A percentile compares a stretch with the other conserved stretches of the same genome.
Conservation (phyloP, 345 rosid genomes). For the Rhizophora mangle region DNA sequence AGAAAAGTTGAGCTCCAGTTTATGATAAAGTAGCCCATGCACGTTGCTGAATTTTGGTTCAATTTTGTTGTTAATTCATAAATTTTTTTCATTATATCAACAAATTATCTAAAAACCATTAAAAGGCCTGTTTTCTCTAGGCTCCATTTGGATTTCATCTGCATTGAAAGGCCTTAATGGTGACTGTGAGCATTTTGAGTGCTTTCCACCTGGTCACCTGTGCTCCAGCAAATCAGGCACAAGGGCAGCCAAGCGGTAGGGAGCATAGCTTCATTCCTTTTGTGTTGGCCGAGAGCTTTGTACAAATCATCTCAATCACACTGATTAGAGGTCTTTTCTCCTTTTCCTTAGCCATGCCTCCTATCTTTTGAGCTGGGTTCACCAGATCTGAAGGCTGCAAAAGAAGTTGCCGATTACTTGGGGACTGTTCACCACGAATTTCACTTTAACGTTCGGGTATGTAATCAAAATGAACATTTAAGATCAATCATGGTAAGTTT, state of each 20-base stretch:
- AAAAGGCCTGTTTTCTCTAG: constrained; percentile 27
- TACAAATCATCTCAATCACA: background rate
- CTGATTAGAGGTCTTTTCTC: background rate
- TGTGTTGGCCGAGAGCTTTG: constrained; percentile 43
- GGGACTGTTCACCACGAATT: constrained; percentile 95
- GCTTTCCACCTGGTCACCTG: constrained; percentile 88
- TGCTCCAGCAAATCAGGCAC: constrained; percentile 54
- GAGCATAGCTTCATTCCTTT: constrained; percentile 64
- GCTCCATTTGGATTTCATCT: constrained; percentile 80
- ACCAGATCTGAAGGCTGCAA: constrained; percentile 46
- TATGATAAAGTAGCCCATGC: no score
- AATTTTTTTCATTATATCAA: no score
- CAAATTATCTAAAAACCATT: no score
- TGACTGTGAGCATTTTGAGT: constrained; percentile 82
- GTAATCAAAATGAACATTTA: background rate
- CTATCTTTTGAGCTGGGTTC: constrained; percentile 41
- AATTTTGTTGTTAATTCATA: no score
- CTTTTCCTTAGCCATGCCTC: background rate
- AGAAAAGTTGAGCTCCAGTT: no score
- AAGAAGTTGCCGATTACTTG: constrained; percentile 81
- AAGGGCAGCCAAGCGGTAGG: constrained; percentile 76
- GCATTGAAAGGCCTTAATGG: constrained; percentile 83
- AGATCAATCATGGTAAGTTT: background rate
- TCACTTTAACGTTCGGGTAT: constrained; percentile 81
- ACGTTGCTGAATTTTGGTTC: no score